Evolutionary conservation across 495 filamentous ascomycete genomes (phyloP).

Genomic region (Podospora conica): DNA sequence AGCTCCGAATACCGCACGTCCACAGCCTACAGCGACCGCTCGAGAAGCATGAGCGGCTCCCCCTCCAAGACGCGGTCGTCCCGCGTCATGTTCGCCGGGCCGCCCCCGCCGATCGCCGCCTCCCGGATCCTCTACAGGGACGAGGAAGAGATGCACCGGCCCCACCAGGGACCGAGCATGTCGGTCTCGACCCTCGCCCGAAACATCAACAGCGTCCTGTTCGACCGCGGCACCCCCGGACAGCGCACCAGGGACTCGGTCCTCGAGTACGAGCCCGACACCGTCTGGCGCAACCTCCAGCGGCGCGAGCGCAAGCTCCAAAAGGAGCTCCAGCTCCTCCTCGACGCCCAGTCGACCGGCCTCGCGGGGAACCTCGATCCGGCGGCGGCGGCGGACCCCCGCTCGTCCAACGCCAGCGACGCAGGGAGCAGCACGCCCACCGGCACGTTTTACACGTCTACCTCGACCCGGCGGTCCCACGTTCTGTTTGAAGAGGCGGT

Average conservation of each 20-base stretch:
- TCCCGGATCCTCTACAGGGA: constrained; percentile 28
- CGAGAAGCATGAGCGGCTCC: constrained; percentile 15
- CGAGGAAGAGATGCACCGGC: constrained; percentile 19
- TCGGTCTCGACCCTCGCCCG: constrained; percentile 17
- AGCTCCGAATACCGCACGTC: constrained; percentile 4
- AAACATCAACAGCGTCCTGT: constrained; percentile 28
- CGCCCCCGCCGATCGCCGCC: constrained; percentile 29
- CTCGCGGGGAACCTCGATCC: constrained; percentile 39
- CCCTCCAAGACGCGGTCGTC: constrained; percentile 19
- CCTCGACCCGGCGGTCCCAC: constrained; percentile 15
- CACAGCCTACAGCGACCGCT: constrained; percentile 14
- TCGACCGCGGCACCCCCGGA: constrained; percentile 19
- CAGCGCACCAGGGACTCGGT: constrained; percentile 6
- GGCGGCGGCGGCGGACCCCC: constrained; percentile 4
- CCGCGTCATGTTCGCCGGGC: constrained; percentile 26
- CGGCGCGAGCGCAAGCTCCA: constrained; percentile 59
- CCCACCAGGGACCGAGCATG: not conserved
- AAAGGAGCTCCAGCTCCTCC: constrained; percentile 65
- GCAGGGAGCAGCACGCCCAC: constrained; percentile 37
- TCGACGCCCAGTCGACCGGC: constrained; percentile 81
- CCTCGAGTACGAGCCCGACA: constrained; percentile 26
- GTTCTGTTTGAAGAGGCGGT: constrained; percentile 22
- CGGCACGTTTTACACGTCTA: constrained; percentile 10
- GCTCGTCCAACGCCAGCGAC: constrained; percentile 20
- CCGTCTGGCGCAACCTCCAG: constrained; percentile 32